Evolutionary conservation across 2,329 filamentous ascomycete genomes (phyloP).

Genomic region (Blastomyces gilchristii): DNA sequence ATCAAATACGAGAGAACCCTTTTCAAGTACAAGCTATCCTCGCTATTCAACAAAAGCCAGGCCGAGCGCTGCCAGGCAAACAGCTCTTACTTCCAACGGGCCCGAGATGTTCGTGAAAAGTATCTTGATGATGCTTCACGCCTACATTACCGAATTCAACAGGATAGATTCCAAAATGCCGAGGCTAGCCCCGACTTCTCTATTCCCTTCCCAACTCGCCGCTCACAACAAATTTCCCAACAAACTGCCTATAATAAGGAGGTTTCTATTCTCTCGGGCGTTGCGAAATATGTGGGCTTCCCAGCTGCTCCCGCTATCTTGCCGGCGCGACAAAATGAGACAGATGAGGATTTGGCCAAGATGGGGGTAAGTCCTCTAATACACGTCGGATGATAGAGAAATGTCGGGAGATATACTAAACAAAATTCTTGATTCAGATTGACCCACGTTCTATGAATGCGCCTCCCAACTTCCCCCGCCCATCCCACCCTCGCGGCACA

Average conservation of each 20-base stretch:
- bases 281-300: constrained; percentile 93
- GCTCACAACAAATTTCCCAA: constrained; percentile 67
- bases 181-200: constrained; percentile 73
- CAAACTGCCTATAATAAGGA: constrained; percentile 91
- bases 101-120: constrained; percentile 71
- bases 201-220: constrained; percentile 66
- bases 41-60: constrained; percentile 63
- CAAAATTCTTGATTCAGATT: constrained; percentile 7
- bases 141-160: constrained; percentile 87
- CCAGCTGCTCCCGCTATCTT: constrained; percentile 82
- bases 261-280: constrained; percentile 77
- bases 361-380: constrained; percentile 60
- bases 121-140: constrained; percentile 72
- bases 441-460: not conserved
- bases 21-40: constrained; percentile 61
- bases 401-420: constrained; percentile 6
- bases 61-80: constrained; percentile 78
- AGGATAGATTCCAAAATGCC: constrained; percentile 68
- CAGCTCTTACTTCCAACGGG: constrained; percentile 79
- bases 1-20: constrained; percentile 64
- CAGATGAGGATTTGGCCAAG: constrained; percentile 77
- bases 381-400: not conserved
- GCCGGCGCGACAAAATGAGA: constrained; percentile 58
- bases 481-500: constrained; percentile 23
- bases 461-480: constrained; percentile 1